These are phyloP conservation scores for Diaporthe sp. DNA, from an alignment of 2,329 filamentous ascomycete genomes.

Conservation along the genomic window DNA sequence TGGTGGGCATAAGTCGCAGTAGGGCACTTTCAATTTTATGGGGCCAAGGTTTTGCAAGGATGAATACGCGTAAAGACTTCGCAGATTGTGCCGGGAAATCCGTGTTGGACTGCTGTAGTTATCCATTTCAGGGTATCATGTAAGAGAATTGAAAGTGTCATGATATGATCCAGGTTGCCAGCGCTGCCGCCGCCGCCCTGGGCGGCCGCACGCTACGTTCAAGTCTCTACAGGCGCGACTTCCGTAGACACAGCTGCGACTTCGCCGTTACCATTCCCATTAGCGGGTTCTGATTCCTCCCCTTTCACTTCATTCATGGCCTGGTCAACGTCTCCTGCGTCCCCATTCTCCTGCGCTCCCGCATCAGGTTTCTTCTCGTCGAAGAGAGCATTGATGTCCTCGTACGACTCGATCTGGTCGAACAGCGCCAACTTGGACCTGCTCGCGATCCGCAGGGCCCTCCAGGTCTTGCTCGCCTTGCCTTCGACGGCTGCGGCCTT, in stretches of 20 bases:
- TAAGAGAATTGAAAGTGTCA: background rate
- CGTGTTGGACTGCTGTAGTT: background rate
- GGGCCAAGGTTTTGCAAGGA: background rate
- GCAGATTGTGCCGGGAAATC: background rate
- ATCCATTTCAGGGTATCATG: conserved; percentile 31
- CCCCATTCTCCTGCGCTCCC: conserved; percentile 47
- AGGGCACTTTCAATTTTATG: too few relatives aligned
- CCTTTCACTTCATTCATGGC: conserved; percentile 1
- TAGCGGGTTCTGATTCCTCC: background rate
- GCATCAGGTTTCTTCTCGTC: conserved; percentile 50
- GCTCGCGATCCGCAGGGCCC: conserved; percentile 83
- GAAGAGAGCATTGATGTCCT: conserved; percentile 72
- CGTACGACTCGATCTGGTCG: conserved; percentile 87
- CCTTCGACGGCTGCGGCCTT: conserved; percentile 69
- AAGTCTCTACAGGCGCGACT: background rate
- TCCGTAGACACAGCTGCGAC: background rate
- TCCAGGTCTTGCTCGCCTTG: conserved; percentile 92
- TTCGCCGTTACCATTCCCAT: conserved; percentile 13
- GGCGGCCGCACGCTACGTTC: background rate
- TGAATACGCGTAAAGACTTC: background rate
- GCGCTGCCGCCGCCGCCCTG: conserved; percentile 3
- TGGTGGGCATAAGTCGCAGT: background rate
- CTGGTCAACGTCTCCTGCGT: background rate
- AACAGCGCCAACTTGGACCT: conserved; percentile 80
- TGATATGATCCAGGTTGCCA: background rate